Evolutionary conservation across 176 grass and related monocot genomes (phyloP), one percentile per base, ranked within the genome.

Genomic region (Miscanthus lutarioriparius): DNA sequence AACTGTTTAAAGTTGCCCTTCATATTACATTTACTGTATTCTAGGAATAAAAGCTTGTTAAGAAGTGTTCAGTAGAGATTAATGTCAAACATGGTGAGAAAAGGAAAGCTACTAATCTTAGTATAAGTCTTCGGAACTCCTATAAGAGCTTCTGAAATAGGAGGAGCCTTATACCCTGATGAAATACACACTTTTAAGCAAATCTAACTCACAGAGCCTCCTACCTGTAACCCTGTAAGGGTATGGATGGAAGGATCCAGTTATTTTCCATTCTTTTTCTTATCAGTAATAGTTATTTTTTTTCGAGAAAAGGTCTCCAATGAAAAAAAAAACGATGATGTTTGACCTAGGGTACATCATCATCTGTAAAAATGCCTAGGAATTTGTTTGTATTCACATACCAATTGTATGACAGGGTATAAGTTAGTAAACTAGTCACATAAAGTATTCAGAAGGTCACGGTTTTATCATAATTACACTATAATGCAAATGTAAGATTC

Each of bases 91-190:
- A 76, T 43, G 56, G 41, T 72, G 33, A 77, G 5, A 51, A 78
- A 67, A 56, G 1, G 33, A 78, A 86, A 79, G 28, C 28, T 40
- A 47, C 20, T 59, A 58, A 74, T 83, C n/a, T 67, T 74, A 32
- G 47, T 15, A 45, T 76, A 17, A 79, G 2, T 47, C 39, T 75
- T 22, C 7, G 0, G 65, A 38, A 58, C 28, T 74, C 11, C 6
- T 47, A 74, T 27, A 30, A 35, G 10, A 69, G 62, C 48, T 76
- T 26, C 45, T 32, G 38, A 78, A 36, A 77, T 70, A 72, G 1
- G 16, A n/a, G n/a, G n/a, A n/a, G n/a, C n/a, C n/a, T n/a, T n/a
- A n/a, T 79, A 79, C 48, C 40, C 53, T 82, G 58, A 82, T 16
- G 41, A 76, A 69, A 3, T 64, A 67, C 26, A 81, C 8, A 26